Evolutionary conservation across 805 yeast species (phyloP), one percentile per base, ranked within the genome.

Genomic region (Candida suzukii): DNA sequence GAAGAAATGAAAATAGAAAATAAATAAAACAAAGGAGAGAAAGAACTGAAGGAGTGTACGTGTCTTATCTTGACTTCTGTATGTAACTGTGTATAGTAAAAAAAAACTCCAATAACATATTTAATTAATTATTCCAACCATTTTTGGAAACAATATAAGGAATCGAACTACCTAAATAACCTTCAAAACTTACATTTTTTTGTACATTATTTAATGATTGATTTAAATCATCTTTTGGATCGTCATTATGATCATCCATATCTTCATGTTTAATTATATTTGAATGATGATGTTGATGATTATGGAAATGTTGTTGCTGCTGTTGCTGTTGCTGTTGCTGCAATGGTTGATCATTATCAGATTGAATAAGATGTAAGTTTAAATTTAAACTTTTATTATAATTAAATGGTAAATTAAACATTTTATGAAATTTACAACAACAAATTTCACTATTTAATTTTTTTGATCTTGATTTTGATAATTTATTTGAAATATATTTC

Each of bases 91-190:
- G n/a, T n/a, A n/a, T n/a, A n/a, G n/a, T n/a, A n/a, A n/a, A n/a
- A n/a, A n/a, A n/a, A n/a, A n/a, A n/a, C n/a, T n/a, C n/a, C n/a
- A n/a, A n/a, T n/a, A n/a, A n/a, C n/a, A n/a, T n/a, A n/a, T n/a
- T n/a, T n/a, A n/a, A n/a, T n/a, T n/a, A n/a, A n/a, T n/a, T n/a
- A 38, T 50, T 56, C 64, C 66, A 61, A 3, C 64, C 64, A 38
- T 60, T 56, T 41, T 47, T 53, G 22, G 50, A 48, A 6, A 57
- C 49, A 14, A 61, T 48, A 28, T 61, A 61, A 4, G 64, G 61
- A 24, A 61, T 29, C 1, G 64, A 58, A 31, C 62, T 59, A 4
- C 66, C 66, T 10, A 58, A 38, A 18, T 55, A 35, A 1, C 66
- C 66, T 42, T 61, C 66, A n/a, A 45, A 41, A 29, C 13, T 27